phyloP scores from a whole-genome alignment of 2,329 filamentous ascomycete genomes.

The Cytospora piceicola region DNA sequence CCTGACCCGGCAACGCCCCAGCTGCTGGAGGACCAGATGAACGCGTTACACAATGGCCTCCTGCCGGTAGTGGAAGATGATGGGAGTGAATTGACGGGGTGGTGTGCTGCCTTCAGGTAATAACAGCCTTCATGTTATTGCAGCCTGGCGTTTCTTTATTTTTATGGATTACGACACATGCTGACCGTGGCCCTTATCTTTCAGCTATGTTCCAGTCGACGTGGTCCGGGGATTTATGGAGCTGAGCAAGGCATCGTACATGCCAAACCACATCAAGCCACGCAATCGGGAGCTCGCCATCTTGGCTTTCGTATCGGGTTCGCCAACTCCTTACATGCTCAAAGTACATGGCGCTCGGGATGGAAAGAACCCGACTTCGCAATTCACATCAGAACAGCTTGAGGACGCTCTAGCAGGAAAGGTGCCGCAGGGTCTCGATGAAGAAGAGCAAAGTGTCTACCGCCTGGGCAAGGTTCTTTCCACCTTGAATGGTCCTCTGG shows the following conservation, averaged over 20 bases:
- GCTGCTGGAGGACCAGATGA: background rate
- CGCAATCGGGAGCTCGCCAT: conserved; percentile 3
- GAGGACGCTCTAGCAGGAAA: background rate
- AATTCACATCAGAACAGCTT: background rate
- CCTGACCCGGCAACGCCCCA: background rate
- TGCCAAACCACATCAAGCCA: background rate
- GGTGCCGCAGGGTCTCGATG: background rate
- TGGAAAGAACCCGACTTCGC: no score
- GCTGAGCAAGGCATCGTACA: background rate
- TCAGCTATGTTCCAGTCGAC: background rate
- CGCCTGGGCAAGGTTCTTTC: background rate
- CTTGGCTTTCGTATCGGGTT: background rate
- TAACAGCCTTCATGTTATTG: background rate
- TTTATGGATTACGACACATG: no score
- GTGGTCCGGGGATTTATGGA: background rate
- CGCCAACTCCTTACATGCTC: background rate
- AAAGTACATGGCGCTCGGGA: background rate
- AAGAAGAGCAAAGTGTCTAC: background rate
- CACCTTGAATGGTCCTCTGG: background rate
- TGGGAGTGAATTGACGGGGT: background rate
- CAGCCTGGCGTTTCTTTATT: no score
- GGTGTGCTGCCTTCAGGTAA: background rate
- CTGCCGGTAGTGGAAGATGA: background rate
- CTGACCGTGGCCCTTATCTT: no score
- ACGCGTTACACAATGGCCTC: background rate